Percentiles rank a stretch among this genome's conserved stretches.
Evolutionary conservation across 2,329 filamentous ascomycete species (phyloP).

Genomic region (Chaetomium sp.): DNA sequence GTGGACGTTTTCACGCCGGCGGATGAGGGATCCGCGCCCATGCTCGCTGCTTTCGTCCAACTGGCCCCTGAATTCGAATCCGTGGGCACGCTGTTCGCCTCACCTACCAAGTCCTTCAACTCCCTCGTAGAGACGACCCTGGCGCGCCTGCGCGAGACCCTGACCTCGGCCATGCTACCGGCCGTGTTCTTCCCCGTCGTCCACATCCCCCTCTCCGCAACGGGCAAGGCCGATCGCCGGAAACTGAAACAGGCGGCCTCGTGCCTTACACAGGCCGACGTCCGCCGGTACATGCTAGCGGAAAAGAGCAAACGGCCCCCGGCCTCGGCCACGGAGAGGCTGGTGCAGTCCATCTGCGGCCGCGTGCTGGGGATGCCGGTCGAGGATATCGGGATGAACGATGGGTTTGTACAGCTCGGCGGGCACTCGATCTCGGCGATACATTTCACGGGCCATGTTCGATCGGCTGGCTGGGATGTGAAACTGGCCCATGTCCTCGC

Average conservation of each 20-base stretch:
- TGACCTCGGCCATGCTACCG: slow-evolving; percentile 3
- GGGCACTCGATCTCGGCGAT: slow-evolving; percentile 5
- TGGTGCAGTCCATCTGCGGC: slow-evolving; percentile 1
- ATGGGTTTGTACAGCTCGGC: slow-evolving; percentile 4
- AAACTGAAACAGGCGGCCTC: slow-evolving; percentile 5
- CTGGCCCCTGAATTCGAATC: background rate
- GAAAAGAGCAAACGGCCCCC: slow-evolving; percentile 3
- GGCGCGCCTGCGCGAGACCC: background rate
- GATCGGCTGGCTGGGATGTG: slow-evolving; percentile 2
- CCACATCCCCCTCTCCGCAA: slow-evolving; percentile 6
- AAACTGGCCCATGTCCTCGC: slow-evolving; percentile 1
- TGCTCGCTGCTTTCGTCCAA: slow-evolving; percentile 6
- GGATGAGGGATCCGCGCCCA: slow-evolving; percentile 2
- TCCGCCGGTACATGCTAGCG: background rate
- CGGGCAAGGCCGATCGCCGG: slow-evolving; percentile 4
- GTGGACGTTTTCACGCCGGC: slow-evolving; percentile 4
- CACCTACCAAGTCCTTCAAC: slow-evolving; percentile 1
- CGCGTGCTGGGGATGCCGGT: slow-evolving; percentile 5
- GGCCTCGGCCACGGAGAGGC: background rate
- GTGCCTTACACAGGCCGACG: background rate
- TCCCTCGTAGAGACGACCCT: slow-evolving; percentile 5
- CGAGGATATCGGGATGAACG: slow-evolving; percentile 4
- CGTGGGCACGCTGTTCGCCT: background rate
- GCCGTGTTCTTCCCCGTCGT: slow-evolving; percentile 7
- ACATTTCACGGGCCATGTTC: slow-evolving; percentile 6